Evolutionary conservation across 225 moss, liverwort and hornwort genomes (phyloP), one percentile per base, ranked within the genome.

Genomic region (Takakia lepidozioides): DNA sequence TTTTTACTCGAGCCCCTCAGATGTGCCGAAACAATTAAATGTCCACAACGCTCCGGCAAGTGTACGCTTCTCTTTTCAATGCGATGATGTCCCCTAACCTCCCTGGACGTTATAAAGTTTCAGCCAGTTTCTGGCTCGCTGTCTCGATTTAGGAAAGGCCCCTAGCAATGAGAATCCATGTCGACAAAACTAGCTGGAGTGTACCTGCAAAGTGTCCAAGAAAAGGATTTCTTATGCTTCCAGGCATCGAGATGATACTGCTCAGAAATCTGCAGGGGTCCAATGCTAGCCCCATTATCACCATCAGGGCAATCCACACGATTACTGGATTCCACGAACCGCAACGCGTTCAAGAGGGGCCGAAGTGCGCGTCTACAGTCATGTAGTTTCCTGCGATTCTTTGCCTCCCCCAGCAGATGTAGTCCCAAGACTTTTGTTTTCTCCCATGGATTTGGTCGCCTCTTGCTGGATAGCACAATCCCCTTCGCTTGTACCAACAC

Each of bases 181-280:
- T n/a, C n/a, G n/a, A n/a, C n/a, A n/a, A n/a, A n/a, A n/a, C n/a
- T n/a, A n/a, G n/a, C n/a, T n/a, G n/a, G n/a, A n/a, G n/a, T n/a
- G 66, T 44, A 72, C 72, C 72, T 66, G 66, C 62, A 58, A 9
- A 29, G 45, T 28, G 34, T 38, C 50, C 23, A 55, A 49, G 45
- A 17, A 27, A 49, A 26, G 25, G 72, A 25, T 5, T 62, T 67
- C 11, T 54, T 62, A 40, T 58, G 54, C 39, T 54, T 67, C 62
- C 45, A 62, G 19, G 54, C 47, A 46, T 58, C 54, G 14, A 25
- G 3, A 35, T 21, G 50, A 36, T 59, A 50, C 39, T 58, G 54
- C 26, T 51, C 53, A 49, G 58, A 46, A 22, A 58, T 46, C 18
- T 63, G 58, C 7, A 59, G 25, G 29, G 57, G 53, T 26, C 44